These are phyloP conservation scores for Phytopythium litorale DNA, from an alignment of 352 stramenopile genomes.

Conservation along the genomic window DNA sequence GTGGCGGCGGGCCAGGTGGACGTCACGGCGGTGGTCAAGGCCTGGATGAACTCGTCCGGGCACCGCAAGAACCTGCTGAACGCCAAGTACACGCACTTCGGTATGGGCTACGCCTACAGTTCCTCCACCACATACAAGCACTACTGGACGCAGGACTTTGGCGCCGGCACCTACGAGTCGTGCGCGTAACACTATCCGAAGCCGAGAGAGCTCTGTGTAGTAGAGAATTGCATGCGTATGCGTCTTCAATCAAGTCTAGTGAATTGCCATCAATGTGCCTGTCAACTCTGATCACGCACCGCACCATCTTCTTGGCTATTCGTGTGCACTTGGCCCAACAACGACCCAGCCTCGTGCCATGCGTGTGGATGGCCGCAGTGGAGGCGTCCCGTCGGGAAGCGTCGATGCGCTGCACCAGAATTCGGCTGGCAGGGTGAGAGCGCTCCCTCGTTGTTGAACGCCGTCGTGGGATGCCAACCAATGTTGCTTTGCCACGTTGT, in stretches of 20 bases:
- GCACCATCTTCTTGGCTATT: no score
- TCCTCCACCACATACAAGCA: slow-evolving; percentile 30
- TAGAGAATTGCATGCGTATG: not conserved
- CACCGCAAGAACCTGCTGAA: slow-evolving; percentile 46
- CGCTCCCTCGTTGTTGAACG: no score
- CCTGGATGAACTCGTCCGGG: slow-evolving; percentile 47
- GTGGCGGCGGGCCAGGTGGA: slow-evolving; percentile 39
- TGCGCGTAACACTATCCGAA: slow-evolving; percentile 4
- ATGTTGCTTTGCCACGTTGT: no score
- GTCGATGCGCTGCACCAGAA: no score
- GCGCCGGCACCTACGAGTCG: slow-evolving; percentile 14
- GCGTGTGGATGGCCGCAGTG: no score
- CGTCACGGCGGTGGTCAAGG: slow-evolving; percentile 32
- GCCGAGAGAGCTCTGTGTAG: not conserved
- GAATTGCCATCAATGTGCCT: not conserved
- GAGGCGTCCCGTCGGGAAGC: no score
- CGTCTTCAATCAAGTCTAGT: not conserved
- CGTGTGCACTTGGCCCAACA: no score
- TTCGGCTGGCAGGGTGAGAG: no score
- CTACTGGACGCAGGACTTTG: slow-evolving; percentile 68
- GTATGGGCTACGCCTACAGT: slow-evolving; percentile 40
- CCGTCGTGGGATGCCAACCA: no score
- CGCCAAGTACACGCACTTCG: slow-evolving; percentile 22
- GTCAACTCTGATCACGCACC: no score
- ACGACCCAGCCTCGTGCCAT: no score